Conservation (phyloP, 164 flowering plant genomes). For the Stephania japonica region DNA sequence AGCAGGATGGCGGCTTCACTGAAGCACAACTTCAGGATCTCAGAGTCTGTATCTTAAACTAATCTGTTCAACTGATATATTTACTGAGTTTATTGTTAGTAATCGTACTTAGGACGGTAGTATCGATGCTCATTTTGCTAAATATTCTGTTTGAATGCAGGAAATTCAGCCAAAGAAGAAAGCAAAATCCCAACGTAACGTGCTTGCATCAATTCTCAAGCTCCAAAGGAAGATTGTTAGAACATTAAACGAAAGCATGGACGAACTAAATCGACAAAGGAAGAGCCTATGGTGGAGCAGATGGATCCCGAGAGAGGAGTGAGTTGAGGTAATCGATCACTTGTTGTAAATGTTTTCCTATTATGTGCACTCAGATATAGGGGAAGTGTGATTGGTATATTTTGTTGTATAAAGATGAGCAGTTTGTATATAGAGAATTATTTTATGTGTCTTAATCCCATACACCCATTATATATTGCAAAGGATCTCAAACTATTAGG, state of each 20-base stretch:
- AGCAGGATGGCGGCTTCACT: conserved; percentile 86
- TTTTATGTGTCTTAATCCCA: not conserved
- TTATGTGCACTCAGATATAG: not conserved
- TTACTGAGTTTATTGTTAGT: not conserved
- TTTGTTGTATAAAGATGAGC: not conserved
- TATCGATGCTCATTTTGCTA: not conserved
- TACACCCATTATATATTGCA: not conserved
- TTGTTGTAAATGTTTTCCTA: not conserved
- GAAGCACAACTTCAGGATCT: conserved; percentile 89
- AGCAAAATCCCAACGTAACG: conserved; percentile 60
- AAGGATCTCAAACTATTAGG: not conserved
- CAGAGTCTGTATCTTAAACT: conserved; percentile 41
- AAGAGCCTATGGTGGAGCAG: conserved; percentile 99
- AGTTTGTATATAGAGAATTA: not conserved
- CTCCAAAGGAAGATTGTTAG: conserved; percentile 64
- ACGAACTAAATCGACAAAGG: conserved; percentile 54
- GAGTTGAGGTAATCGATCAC: conserved; percentile 9
- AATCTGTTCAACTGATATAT: not conserved
- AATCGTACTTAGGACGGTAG: not conserved
- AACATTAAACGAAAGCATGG: conserved; percentile 76
- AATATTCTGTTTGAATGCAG: conserved; percentile 27
- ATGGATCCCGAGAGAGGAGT: conserved; percentile 93
- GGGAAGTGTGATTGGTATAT: not conserved
- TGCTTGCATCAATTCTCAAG: conserved; percentile 69
- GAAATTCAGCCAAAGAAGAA: conserved; percentile 67